These are phyloP conservation scores for Buxus sempervirens DNA, from an alignment of 164 flowering plant species.

Conservation along the genomic window DNA sequence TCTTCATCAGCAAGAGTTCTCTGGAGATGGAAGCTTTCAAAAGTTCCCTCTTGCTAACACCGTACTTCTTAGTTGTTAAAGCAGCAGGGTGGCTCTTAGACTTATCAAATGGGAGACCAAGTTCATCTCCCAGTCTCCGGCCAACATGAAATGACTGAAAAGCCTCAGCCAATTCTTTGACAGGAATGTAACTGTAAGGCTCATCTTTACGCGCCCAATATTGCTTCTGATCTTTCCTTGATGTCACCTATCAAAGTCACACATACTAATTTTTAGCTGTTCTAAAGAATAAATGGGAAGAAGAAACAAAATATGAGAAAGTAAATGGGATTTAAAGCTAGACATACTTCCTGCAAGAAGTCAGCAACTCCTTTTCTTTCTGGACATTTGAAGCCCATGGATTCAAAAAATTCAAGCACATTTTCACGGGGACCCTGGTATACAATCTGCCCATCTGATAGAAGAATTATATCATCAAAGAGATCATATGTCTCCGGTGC, in stretches of 20 bases:
- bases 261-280: too few relatives aligned
- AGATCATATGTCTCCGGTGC: constrained; percentile 53
- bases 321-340: too few relatives aligned
- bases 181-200: constrained; percentile 47
- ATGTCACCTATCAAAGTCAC: constrained; percentile 44
- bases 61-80: constrained; percentile 51
- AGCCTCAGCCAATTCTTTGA: too few relatives aligned
- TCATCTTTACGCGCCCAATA: constrained; percentile 33
- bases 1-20: constrained; percentile 67
- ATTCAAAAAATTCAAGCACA: too few relatives aligned
- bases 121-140: constrained; percentile 37
- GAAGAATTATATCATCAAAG: constrained; percentile 19
- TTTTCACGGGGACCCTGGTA: too few relatives aligned
- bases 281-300: too few relatives aligned
- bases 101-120: constrained; percentile 56
- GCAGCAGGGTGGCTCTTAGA: too few relatives aligned
- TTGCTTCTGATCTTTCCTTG: too few relatives aligned
- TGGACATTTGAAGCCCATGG: too few relatives aligned
- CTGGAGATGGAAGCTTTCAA: constrained; percentile 58
- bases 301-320: too few relatives aligned
- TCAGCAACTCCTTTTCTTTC: too few relatives aligned
- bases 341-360: too few relatives aligned
- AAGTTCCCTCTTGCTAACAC: constrained; percentile 48
- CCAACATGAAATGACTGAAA: constrained; percentile 64
- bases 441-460: constrained; percentile 28